Base-by-base conservation (phyloP, 1,139 yeast species). In the Chernovozyma sophiae-reginae region DNA sequence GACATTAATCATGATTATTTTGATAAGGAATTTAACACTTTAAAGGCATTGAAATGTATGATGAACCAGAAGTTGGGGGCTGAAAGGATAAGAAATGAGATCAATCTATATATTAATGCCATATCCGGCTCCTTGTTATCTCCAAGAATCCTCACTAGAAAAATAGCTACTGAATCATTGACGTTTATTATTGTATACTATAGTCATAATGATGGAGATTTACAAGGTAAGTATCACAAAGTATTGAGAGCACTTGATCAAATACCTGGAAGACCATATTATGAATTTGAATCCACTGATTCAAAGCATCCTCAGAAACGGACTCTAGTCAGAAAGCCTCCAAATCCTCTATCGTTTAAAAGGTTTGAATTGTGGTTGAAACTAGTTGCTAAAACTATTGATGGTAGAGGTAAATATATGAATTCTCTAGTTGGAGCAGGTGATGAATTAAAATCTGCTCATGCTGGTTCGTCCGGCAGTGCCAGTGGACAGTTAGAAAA, bases 381-480 rank as follows among this genome's bases (percentile, higher is more conserved):
- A 47, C 67, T 83, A 10, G 83, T 87, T 3, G 85, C 78, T 40
- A 74, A 79, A 40, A 81, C 95, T 0, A 55, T 92, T 36, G 90
- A 84, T 44, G 97, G 97, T 1, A 73, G 92, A 47, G 97, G 97
- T 11, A 83, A 80, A 49, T 68, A 67, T 43, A 72, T 84, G 72
- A 95, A 96, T 13, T 86, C 96, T 1, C 62, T 83, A 48, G 97
- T 92, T 7, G 97, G 97, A 2, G 96, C 97, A 1, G 81, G 90
- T 43, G 95, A 84, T n/a, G 97, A 92, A 47, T 71, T 81, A 39
- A 79, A 80, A 43, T 66, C 77, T 12, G 68, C 69, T 16, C 60
- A 58, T 43, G 71, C 77, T 8, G 86, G 87, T 1, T 55, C 72
- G 2, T 62, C 69, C 3, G 31, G 27, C 4, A 33, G 52, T 1